Evolutionary conservation across 768 basidiomycete genomes (phyloP), one percentile per base, ranked within the genome.

Genomic region (Asterophora lycoperdoides): DNA sequence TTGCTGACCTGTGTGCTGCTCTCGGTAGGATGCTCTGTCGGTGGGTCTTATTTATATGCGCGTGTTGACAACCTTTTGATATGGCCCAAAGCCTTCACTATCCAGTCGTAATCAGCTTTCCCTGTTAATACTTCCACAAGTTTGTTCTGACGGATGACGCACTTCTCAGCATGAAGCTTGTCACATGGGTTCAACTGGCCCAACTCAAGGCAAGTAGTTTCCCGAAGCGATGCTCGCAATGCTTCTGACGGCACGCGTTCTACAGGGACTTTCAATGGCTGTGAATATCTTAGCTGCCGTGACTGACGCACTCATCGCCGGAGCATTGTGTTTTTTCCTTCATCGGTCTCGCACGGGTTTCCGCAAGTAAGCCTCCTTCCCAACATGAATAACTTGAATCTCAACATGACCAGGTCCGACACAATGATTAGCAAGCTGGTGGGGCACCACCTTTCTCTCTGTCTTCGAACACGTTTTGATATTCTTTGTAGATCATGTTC

Each of bases 241-340:
- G 30, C 13, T 19, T 29, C 46, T 49, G 14, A 43, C 14, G 44
- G 18, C 17, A 33, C 34, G 30, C 34, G 30, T 42, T 44, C 43
- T 41, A n/a, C 46, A 79, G 78, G 71, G 73, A 26, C 64, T 79
- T 26, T 80, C 79, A 4, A 78, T 79, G 70, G 67, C 76, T 40
- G 77, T 81, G 33, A 80, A 81, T 54, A 68, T 76, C 5, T 58
- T 79, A 29, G 77, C 74, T 8, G 78, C 76, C 7, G 68, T 70
- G 13, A 64, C 74, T 13, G 79, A 81, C 55, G 67, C 76, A 28
- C 53, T 74, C 45, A 81, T 81, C 40, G 74, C 78, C 30, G 68
- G 67, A 37, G 68, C 73, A 26, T 63, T 81, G 19, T 77, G 74
- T 56, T 70, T 64, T 53, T 75, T 77, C 57, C 67, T 81, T 10